Conservation (phyloP, 1,284 basidiomycete species). For the Apiotrichum montevideense region DNA sequence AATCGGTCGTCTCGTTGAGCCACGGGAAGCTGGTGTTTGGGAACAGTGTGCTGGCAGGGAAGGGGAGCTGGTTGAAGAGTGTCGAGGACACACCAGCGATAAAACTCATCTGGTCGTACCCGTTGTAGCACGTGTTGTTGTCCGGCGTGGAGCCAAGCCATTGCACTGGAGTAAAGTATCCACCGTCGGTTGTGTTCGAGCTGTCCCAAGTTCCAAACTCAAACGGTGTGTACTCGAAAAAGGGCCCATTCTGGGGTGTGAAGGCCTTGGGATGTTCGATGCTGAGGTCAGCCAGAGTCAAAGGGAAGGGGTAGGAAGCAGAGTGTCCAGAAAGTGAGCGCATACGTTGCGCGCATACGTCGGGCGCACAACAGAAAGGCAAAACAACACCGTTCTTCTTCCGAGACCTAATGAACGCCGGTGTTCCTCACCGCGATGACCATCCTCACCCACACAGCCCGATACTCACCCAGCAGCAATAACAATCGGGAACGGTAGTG, state of each 20-base stretch:
- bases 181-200: slow-evolving; percentile 22
- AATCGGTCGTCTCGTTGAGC: slow-evolving; percentile 33
- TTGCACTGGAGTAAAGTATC: slow-evolving; percentile 40
- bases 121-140: slow-evolving; percentile 42
- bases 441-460: slow-evolving; percentile 19
- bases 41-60: slow-evolving; percentile 24
- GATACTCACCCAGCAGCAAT: slow-evolving; percentile 35
- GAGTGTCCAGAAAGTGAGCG: no score
- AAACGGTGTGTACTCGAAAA: slow-evolving; percentile 49
- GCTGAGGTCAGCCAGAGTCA: background rate
- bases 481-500: slow-evolving; percentile 46
- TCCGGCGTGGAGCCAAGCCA: slow-evolving; percentile 40
- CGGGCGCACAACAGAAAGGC: no score
- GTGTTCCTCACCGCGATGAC: no score
- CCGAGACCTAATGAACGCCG: no score
- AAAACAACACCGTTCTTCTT: no score
- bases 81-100: slow-evolving; percentile 46
- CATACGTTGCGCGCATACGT: no score
- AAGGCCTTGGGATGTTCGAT: background rate
- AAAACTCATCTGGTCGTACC: slow-evolving; percentile 46
- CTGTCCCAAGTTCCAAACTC: slow-evolving; percentile 51
- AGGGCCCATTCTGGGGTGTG: slow-evolving; percentile 30
- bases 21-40: slow-evolving; percentile 21
- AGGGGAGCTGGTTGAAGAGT: slow-evolving; percentile 34
- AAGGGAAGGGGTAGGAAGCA: no score